Evolutionary conservation across 2,329 filamentous ascomycete species (phyloP).

Genomic region (Alternaria dauci): DNA sequence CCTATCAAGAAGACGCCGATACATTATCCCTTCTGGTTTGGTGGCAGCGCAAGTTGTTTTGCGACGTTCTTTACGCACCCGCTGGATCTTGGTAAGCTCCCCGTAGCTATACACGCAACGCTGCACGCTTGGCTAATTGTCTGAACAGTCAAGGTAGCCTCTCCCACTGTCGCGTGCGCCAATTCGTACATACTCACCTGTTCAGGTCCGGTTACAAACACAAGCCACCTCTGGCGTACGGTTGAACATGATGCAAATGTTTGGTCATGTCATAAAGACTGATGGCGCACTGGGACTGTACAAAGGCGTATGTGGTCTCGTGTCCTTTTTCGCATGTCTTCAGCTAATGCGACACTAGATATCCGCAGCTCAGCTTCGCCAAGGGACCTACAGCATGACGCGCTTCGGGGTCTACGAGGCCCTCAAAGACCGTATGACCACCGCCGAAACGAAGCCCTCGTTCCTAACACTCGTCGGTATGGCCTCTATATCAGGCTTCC

Average conservation of each 20-base stretch:
- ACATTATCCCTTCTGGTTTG: constrained; percentile 78
- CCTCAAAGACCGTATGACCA: constrained; percentile 75
- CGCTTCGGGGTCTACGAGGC: constrained; percentile 97
- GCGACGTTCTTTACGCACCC: constrained; percentile 93
- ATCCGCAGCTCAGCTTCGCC: constrained; percentile 89
- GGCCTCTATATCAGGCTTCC: constrained; percentile 81
- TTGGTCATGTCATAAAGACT: constrained; percentile 78
- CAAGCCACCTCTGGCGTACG: constrained; percentile 71
- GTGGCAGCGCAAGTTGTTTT: constrained; percentile 90
- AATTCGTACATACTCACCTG: constrained; percentile 27
- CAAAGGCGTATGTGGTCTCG: constrained; percentile 68
- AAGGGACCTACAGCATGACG: constrained; percentile 92
- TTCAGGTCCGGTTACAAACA: constrained; percentile 85
- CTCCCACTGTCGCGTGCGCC: neutral
- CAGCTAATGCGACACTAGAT: constrained; percentile 60
- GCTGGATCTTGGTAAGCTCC: constrained; percentile 79
- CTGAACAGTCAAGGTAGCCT: constrained; percentile 55
- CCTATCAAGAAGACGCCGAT: constrained; percentile 44
- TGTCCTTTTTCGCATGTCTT: neutral
- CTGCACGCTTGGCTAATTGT: constrained; percentile 38
- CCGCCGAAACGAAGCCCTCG: constrained; percentile 63
- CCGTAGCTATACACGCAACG: neutral
- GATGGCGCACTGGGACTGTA: constrained; percentile 86
- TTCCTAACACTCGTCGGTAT: constrained; percentile 83
- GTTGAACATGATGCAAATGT: constrained; percentile 84